These are phyloP conservation scores for Omphalea diandra DNA, from an alignment of 441 rosid genomes.

Conservation along the genomic window DNA sequence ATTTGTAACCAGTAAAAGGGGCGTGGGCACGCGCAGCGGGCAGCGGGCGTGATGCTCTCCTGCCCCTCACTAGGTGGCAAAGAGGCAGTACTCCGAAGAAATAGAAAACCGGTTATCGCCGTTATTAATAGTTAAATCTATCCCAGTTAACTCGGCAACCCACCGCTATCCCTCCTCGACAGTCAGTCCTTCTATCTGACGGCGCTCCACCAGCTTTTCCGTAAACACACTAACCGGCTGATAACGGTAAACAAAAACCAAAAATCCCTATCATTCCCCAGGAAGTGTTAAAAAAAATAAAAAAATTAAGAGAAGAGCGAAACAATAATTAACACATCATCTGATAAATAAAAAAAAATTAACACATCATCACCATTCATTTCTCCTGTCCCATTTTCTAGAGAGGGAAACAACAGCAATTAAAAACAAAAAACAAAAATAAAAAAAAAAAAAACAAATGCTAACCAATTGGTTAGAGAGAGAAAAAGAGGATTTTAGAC, in stretches of 20 bases:
- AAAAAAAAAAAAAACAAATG: neutral
- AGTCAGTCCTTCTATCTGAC: slow-evolving; percentile 25
- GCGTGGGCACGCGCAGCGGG: neutral
- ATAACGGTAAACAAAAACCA: slow-evolving; percentile 21
- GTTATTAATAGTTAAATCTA: slow-evolving; percentile 17
- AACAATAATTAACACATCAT: slow-evolving; percentile 19
- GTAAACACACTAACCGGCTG: slow-evolving; percentile 24
- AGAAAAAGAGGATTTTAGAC: neutral
- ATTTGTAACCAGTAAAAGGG: too few species aligned
- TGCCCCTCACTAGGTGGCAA: slow-evolving; percentile 10
- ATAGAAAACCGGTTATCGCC: slow-evolving; percentile 37
- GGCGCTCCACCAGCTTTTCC: slow-evolving; percentile 17
- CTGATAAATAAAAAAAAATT: neutral
- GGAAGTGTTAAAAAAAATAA: neutral
- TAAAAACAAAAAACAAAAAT: neutral
- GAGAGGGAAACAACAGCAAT: neutral
- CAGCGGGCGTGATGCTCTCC: slow-evolving; percentile 6
- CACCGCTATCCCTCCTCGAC: slow-evolving; percentile 22
- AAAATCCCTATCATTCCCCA: neutral
- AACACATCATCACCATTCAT: too few species aligned
- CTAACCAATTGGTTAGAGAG: neutral
- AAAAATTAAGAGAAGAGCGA: neutral
- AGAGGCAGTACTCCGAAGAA: slow-evolving; percentile 25
- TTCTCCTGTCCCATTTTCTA: neutral
- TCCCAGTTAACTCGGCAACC: slow-evolving; percentile 28